phyloP scores from a whole-genome alignment of 2,329 filamentous ascomycete species.

The Neofusicoccum kwambonambiense region DNA sequence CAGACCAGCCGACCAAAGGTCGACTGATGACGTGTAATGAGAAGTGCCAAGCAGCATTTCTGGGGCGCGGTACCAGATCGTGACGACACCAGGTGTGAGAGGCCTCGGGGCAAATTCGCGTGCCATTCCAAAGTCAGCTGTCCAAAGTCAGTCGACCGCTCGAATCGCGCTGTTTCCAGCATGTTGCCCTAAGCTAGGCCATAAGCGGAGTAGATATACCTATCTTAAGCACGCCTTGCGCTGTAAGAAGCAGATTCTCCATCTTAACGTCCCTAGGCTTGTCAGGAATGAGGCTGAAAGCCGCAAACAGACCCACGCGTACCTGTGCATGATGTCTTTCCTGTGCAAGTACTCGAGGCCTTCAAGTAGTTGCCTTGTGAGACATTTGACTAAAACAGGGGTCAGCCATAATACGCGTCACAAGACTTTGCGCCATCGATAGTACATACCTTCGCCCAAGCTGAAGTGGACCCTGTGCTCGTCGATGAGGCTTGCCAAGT shows the following conservation, averaged over 20 bases:
- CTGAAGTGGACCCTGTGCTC: constrained; percentile 33
- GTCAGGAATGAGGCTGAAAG: constrained; percentile 19
- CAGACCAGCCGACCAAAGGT: constrained; percentile 23
- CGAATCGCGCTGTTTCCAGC: neutral
- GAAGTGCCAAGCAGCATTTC: constrained; percentile 21
- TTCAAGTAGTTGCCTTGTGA: constrained; percentile 38
- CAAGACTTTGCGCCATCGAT: neutral
- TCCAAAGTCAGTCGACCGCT: constrained; percentile 12
- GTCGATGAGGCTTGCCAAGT: constrained; percentile 39
- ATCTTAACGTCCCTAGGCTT: constrained; percentile 34
- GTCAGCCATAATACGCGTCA: neutral
- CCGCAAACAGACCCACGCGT: neutral
- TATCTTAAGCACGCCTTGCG: constrained; percentile 36
- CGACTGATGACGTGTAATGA: constrained; percentile 20
- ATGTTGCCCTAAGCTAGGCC: neutral
- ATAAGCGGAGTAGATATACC: constrained; percentile 22
- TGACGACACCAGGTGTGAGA: constrained; percentile 30
- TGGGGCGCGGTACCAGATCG: constrained; percentile 22
- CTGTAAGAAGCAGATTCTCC: constrained; percentile 36
- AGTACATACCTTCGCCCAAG: constrained; percentile 30
- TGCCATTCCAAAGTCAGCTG: constrained; percentile 36
- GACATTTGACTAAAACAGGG: constrained; percentile 29
- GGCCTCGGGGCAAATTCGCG: constrained; percentile 34
- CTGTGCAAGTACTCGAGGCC: constrained; percentile 38
- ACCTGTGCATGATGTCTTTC: constrained; percentile 35